phyloP scores from a whole-genome alignment of 2,329 filamentous ascomycete species.

The Colletotrichum sp. region DNA sequence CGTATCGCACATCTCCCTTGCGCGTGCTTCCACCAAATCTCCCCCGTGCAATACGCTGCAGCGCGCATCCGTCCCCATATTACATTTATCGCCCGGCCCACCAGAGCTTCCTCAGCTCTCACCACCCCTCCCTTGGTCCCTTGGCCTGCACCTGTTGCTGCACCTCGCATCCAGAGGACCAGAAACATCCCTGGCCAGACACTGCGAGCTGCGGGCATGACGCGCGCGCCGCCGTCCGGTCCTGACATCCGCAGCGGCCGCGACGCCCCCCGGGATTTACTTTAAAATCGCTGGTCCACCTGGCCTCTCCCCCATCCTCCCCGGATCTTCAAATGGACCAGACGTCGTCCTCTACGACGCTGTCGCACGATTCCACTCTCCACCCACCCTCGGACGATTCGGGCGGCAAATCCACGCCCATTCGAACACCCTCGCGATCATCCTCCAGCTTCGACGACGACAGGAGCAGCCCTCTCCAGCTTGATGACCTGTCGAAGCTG shows the following conservation, averaged over 20 bases:
- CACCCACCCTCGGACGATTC: slow-evolving; percentile 1
- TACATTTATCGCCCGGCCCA: neutral
- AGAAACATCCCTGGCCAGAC: neutral
- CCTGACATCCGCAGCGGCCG: slow-evolving; percentile 6
- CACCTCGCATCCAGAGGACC: neutral
- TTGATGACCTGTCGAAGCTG: slow-evolving; percentile 7
- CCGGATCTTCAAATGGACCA: slow-evolving; percentile 13
- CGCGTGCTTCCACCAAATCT: neutral
- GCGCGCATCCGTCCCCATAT: neutral
- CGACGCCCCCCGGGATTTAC: slow-evolving; percentile 4
- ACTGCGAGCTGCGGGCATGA: slow-evolving; percentile 6
- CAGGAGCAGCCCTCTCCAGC: neutral
- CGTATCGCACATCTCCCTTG: neutral
- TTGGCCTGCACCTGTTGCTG: neutral
- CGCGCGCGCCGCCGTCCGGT: slow-evolving; percentile 2
- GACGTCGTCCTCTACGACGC: slow-evolving; percentile 7
- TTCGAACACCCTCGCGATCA: slow-evolving; percentile 21
- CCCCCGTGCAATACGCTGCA: neutral
- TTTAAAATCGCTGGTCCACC: slow-evolving; percentile 6
- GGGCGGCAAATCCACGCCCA: slow-evolving; percentile 5
- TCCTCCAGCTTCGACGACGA: slow-evolving; percentile 5
- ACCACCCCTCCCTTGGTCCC: neutral
- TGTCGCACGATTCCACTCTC: neutral
- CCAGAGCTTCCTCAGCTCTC: neutral
- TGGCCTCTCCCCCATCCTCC: neutral